These are phyloP conservation scores for Jacaranda copaia DNA, from an alignment of 257 asterid genomes.

Conservation along the genomic window DNA sequence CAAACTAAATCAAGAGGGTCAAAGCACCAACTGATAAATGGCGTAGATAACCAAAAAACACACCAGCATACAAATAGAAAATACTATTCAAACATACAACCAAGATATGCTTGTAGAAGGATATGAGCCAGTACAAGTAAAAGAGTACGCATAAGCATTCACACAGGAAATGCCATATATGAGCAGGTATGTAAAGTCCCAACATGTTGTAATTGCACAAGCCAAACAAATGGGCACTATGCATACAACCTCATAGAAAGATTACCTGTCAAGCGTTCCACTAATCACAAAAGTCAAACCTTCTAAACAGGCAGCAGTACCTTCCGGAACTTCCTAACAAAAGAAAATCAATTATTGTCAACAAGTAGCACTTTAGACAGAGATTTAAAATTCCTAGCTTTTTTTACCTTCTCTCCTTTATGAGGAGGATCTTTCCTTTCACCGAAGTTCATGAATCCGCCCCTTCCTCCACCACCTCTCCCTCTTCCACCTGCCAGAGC, in stretches of 20 bases:
- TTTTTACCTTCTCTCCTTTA: conserved; percentile 93
- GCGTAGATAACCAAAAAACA: conserved; percentile 16
- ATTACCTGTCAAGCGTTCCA: conserved; percentile 98
- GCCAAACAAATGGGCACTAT: conserved; percentile 9
- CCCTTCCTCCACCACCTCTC: conserved; percentile 96
- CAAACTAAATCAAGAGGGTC: conserved; percentile 27
- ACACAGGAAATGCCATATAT: background rate
- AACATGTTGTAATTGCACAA: background rate
- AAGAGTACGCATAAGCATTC: conserved; percentile 17
- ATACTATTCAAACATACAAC: conserved; percentile 12
- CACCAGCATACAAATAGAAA: background rate
- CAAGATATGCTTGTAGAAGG: background rate
- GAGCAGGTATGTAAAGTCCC: conserved; percentile 9
- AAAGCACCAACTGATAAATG: background rate
- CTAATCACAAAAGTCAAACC: conserved; percentile 96
- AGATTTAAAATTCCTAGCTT: conserved; percentile 28
- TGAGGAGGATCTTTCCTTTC: conserved; percentile 99
- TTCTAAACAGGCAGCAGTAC: conserved; percentile 85
- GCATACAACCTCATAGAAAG: conserved; percentile 23
- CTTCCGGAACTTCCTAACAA: conserved; percentile 94
- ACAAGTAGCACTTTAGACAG: conserved; percentile 32
- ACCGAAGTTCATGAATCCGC: conserved; percentile 95
- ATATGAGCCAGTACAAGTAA: conserved; percentile 8
- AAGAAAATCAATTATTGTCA: conserved; percentile 38
- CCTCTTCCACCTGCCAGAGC: conserved; percentile 87